Base-by-base conservation (phyloP, 768 basidiomycete species). In the Suillus hirtellus region DNA sequence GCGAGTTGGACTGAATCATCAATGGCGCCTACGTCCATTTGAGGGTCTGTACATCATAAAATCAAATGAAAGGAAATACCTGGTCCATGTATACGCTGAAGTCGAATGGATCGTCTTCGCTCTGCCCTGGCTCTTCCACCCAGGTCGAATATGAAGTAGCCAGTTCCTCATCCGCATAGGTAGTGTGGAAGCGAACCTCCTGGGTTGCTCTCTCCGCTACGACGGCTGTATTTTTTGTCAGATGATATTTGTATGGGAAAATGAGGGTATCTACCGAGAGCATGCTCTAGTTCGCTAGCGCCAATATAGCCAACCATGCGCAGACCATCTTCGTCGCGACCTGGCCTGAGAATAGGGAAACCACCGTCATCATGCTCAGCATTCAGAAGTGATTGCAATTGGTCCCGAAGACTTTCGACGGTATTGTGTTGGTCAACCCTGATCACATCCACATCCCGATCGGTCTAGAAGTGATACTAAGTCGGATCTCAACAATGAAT, bases 1-100 rank as follows among this genome's bases (percentile, higher is more conserved):
- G 93, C 1, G 93, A 89, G 69, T 95, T 89, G 1, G 85, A 86
- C 63, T 88, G 87, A 44, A 98, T 85, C 0, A 89, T 92, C 62
- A 98, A 79, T 0, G 97, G 97, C 1, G 96, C 95, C 90, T 95
- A 58, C 3, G 37, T 54, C 17, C 47, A 42, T 24, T 9, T 34
- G 19, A 37, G 17, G 40, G 43, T 11, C 24, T 21, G 38, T 42
- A 47, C n/a, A 62, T 64, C 42, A 34, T 50, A 2, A 34, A 8
- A 47, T 35, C 44, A 21, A 27, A 4, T 2, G 38, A 47, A 58
- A 11, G 60, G 19, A 38, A 76, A 44, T 65, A 92, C 93, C 79
- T 93, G 86, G 72, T 97, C 93, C 86, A 96, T 95, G 72, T 94
- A 98, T 27, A 87, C 80, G 62, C 89, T 91, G 66, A 95, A 93